These are phyloP conservation scores for Chamaenerion angustifolium DNA, from an alignment of 345 rosid genomes.

Conservation along the genomic window DNA sequence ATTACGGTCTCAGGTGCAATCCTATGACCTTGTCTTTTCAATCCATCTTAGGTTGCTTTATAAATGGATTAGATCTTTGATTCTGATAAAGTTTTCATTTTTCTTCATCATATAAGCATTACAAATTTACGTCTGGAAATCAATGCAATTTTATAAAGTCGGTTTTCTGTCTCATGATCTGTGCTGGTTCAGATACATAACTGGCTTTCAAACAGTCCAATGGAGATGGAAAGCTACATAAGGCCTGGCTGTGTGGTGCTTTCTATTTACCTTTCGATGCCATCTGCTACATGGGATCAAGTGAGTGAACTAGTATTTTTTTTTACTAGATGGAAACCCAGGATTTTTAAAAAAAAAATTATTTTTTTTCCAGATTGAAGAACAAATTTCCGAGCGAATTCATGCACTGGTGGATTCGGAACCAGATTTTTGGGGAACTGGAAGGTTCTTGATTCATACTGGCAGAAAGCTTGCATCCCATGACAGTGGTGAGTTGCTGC, in stretches of 20 bases:
- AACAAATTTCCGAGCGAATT: conserved; percentile 38
- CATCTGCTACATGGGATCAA: conserved; percentile 51
- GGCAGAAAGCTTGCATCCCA: conserved; percentile 60
- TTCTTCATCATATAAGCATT: too few relatives aligned
- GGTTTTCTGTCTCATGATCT: background rate
- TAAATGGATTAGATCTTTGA: too few relatives aligned
- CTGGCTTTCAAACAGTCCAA: conserved; percentile 86
- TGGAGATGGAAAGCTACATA: conserved; percentile 93
- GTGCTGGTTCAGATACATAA: conserved; percentile 45
- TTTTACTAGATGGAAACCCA: too few relatives aligned
- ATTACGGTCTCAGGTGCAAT: conserved; percentile 44
- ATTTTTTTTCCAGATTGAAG: conserved; percentile 46
- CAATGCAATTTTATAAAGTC: too few relatives aligned
- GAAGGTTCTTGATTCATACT: conserved; percentile 58
- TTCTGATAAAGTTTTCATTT: too few relatives aligned
- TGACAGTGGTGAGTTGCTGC: conserved; percentile 40
- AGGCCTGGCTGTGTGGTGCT: conserved; percentile 90
- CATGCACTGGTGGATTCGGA: conserved; percentile 34
- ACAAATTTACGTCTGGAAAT: too few relatives aligned
- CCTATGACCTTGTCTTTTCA: conserved; percentile 1
- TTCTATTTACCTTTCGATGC: conserved; percentile 66
- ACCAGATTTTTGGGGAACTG: conserved; percentile 55
- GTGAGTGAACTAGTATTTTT: conserved; percentile 47
- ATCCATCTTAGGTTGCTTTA: too few relatives aligned
- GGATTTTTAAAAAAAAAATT: conserved; percentile 14